Base-by-base conservation (phyloP, 768 basidiomycete species). In the Infundibulicybe gibba region DNA sequence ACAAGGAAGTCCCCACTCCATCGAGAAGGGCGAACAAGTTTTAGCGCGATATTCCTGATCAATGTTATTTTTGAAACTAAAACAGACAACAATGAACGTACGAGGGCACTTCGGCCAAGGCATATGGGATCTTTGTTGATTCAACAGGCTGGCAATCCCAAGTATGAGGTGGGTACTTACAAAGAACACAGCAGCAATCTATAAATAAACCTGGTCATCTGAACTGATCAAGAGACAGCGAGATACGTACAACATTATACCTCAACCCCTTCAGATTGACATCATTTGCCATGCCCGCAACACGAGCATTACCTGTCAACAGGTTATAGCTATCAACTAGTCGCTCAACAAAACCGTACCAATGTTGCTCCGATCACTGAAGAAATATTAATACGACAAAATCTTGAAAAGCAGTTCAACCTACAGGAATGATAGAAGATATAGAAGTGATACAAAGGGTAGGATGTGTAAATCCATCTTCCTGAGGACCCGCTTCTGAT, bases 391-490 rank as follows among this genome's bases (percentile, higher is more conserved):
- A 16, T 11, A 41, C 2, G 12, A 35, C 11, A 37, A 45, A n/a
- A 15, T 25, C 19, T 21, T 6, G 8, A 48, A 30, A 33, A 41
- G 12, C 8, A n/a, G 33, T 13, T 16, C 34, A 2, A 66, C 73
- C 62, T 49, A 75, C 70, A 76, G 55, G 54, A 75, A 76, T 6
- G 72, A 75, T 42, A 74, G 61, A 34, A 76, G 59, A 47, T 74
- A 75, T 10, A 77, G 54, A 32, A 74, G 47, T 5, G 71, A 72
- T 32, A 75, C 65, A 41, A 75, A 63, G 6, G 74, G 72, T 41
- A 77, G 52, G 17, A 76, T 52, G 49, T 75, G 71, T 49, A 60
- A 56, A 51, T 77, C 75, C 25, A 76, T 51, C 53, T 76, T 77
- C 19, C 71, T 62, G 39, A 76, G 49, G 14, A 67, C 54, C 34